Evolutionary conservation across 1,284 basidiomycete species (phyloP).

Genomic region (Leccinum subfulvum): DNA sequence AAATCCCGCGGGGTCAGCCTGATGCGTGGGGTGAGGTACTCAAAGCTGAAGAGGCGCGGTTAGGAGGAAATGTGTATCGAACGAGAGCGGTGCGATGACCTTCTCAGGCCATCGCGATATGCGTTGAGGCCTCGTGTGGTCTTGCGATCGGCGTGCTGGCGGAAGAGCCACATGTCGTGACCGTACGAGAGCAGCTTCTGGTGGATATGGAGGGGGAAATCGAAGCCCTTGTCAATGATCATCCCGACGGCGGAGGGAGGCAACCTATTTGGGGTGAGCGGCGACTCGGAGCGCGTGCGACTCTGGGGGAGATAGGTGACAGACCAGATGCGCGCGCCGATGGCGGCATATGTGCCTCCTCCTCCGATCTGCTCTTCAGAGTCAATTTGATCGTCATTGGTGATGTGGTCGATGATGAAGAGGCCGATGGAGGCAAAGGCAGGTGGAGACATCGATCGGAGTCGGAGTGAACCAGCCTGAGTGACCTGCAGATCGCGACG

Average conservation of each 20-base stretch:
- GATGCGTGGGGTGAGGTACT: no score
- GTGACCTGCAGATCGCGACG: fast-evolving
- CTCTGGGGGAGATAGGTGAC: constrained; percentile 4
- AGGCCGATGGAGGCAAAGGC: constrained; percentile 72
- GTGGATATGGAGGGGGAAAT: constrained; percentile 67
- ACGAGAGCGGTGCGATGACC: constrained; percentile 40
- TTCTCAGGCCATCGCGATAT: constrained; percentile 72
- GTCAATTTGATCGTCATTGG: no score
- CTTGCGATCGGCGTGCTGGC: constrained; percentile 49
- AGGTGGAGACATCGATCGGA: constrained; percentile 18
- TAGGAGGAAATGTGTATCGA: no score
- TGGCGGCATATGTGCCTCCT: constrained; percentile 77
- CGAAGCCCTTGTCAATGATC: constrained; percentile 80
- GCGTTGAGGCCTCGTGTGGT: constrained; percentile 80
- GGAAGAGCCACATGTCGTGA: constrained; percentile 46
- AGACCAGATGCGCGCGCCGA: constrained; percentile 83
- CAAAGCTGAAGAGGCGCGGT: no score
- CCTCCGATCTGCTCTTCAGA: constrained; percentile 72
- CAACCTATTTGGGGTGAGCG: no score
- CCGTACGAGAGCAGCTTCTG: constrained; percentile 64
- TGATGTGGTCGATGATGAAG: constrained; percentile 80
- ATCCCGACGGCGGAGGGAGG: constrained; percentile 57
- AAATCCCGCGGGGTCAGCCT: constrained; percentile 69
- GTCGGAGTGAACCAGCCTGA: constrained; percentile 9
- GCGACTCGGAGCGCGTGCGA: neutral